phyloP scores from a whole-genome alignment of 345 rosid genomes.

The Viola odorata region DNA sequence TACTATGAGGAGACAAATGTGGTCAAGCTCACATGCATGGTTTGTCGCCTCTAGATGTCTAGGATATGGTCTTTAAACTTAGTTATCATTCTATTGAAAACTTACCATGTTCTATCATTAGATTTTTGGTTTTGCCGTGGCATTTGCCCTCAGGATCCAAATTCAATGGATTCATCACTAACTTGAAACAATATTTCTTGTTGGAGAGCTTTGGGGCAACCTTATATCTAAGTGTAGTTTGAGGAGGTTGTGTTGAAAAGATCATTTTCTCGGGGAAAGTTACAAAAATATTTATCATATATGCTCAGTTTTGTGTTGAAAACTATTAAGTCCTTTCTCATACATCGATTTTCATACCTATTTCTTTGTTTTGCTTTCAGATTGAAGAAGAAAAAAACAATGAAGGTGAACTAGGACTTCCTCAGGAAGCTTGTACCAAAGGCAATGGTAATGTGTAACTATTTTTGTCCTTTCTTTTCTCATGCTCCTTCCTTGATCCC shows the following conservation, averaged over 20 bases:
- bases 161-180: no score
- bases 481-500: not conserved
- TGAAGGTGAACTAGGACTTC: constrained; percentile 17
- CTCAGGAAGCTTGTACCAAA: constrained; percentile 31
- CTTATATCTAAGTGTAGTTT: not conserved
- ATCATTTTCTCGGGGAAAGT: not conserved
- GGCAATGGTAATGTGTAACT: constrained; percentile 1
- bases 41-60: no score
- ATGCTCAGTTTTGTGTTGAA: not conserved
- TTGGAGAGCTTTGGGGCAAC: not conserved
- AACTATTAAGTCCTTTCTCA: not conserved
- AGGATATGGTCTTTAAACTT: no score
- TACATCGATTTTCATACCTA: not conserved
- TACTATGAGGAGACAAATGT: no score
- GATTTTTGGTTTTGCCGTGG: no score
- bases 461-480: not conserved
- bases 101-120: no score
- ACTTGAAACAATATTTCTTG: not conserved
- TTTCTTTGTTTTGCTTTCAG: constrained; percentile 28
- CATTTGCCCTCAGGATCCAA: no score
- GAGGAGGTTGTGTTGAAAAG: not conserved
- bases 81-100: no score
- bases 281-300: not conserved
- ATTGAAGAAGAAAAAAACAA: constrained; percentile 28
- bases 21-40: no score